Evolutionary conservation across 2,329 filamentous ascomycete genomes (phyloP), one percentile per base, ranked within the genome.

Genomic region (Cytospora mali): DNA sequence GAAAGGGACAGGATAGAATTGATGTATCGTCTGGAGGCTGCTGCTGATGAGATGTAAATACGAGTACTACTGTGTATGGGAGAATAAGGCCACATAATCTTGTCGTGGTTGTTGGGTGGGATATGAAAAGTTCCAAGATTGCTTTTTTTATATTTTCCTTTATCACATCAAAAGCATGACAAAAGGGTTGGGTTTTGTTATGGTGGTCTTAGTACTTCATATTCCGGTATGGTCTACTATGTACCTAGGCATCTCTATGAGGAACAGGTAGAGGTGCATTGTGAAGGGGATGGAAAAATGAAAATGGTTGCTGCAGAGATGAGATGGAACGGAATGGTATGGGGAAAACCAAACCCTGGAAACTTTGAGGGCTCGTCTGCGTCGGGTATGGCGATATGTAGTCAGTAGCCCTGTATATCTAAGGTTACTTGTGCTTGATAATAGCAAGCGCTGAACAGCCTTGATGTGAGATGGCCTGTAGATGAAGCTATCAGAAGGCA

Each of bases 11-110:
- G 27, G 21, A 62, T 58, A 27, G 68, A 73, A 54, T 66, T 74
- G 48, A 71, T 74, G 48, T 69, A 72, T 62, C 68, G 73, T 51
- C 72, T 80, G 58, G 77, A 79, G 66, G 69, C 67, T n/a, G 71
- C 64, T 31, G 63, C 65, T 33, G 65, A 66, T 49, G 64, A 66
- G 55, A 66, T 66, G 62, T 66, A 58, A 52, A n/a, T n/a, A 21
- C 7, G 9, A 11, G 13, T 10, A 46, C 11, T 21, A 11, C 21
- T 21, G 9, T 11, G 14, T 21, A n/a, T 23, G 42, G 7, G 5
- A 13, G 6, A 46, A 46, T 23, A 18, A 21, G n/a, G n/a, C n/a
- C n/a, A n/a, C n/a, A 23, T 21, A 23, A 3, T 46, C 11, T 5
- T n/a, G n/a, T n/a, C 5, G 9, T n/a, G n/a, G 21, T 11, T 4